phyloP scores from a whole-genome alignment of 257 asterid genomes.

The Solanum piurae region DNA sequence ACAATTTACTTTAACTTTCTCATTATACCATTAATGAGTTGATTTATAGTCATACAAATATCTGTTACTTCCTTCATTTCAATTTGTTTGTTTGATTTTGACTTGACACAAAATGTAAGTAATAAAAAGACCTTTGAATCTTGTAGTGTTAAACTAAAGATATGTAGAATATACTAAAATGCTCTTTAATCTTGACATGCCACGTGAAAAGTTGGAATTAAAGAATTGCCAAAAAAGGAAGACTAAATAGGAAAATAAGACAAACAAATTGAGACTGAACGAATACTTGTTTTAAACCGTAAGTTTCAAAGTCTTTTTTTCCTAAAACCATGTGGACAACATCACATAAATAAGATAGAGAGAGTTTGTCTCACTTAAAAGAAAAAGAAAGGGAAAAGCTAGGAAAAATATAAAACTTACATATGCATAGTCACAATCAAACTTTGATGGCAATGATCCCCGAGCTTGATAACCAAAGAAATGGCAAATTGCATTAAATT shows the following conservation, averaged over 20 bases:
- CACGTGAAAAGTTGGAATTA: not conserved
- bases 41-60: not conserved
- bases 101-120: not conserved
- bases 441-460: slow-evolving; percentile 92
- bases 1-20: not conserved
- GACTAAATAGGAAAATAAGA: not conserved
- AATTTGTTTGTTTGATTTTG: not conserved
- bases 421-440: slow-evolving; percentile 92
- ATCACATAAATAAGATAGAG: not conserved
- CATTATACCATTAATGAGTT: not conserved
- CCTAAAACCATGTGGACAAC: not conserved
- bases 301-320: not conserved
- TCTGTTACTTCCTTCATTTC: not conserved
- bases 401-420: slow-evolving; percentile 28
- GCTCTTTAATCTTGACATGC: not conserved
- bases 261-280: not conserved
- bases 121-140: not conserved
- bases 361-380: not conserved
- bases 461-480: slow-evolving; percentile 99
- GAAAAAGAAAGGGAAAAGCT: not conserved
- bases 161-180: not conserved
- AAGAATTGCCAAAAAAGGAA: not conserved
- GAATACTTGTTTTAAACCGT: not conserved
- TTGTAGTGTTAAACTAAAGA: not conserved
- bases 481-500: slow-evolving; percentile 95